Base-by-base conservation (phyloP, 257 asterid species). In the Asclepias syriaca region DNA sequence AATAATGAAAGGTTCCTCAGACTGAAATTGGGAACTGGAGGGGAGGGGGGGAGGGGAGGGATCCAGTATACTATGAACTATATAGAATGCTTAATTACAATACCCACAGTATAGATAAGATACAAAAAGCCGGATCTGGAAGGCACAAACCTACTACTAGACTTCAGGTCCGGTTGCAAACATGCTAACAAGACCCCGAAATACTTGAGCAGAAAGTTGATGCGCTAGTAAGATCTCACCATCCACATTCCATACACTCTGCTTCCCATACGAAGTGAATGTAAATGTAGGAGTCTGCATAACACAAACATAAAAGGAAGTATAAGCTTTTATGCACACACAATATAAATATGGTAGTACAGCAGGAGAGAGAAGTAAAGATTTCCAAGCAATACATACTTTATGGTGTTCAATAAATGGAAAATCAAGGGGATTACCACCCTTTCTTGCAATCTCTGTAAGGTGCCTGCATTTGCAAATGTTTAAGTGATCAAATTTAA, bases 391-490 rank as follows among this genome's bases (percentile, higher is more conserved):
- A 24, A 39, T n/a, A 15, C 74, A 9, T 82, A 91, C 99, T 72
- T 94, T 94, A 72, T 91, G 95, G 87, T 95, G 99, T 81, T 95
- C 99, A 3, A 92, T 93, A 74, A 95, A 95, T 45, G 85, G 77
- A 63, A 88, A 92, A 74, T 86, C 92, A 69, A 95, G 85, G 19
- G 99, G 99, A 46, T 79, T 86, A 50, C 96, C 98, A 54, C 97
- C 98, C 80, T 82, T 87, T 81, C 81, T 78, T 66, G 99, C 84
- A 19, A 95, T 92, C 85, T 92, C 92, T 74, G 89, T 84, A 75
- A 95, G 97, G 85, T 95, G 99, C 92, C 99, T 95, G 87, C 83
- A 69, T 75, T 54, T 58, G 49, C 40, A 16, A 67, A 43, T 43
- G 7, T 11, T 34, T 34, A 34, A 34, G 39, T 34, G 39, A 34